Base-by-base conservation (phyloP, 768 basidiomycete species). In the Rhodotorula taiwanensis region DNA sequence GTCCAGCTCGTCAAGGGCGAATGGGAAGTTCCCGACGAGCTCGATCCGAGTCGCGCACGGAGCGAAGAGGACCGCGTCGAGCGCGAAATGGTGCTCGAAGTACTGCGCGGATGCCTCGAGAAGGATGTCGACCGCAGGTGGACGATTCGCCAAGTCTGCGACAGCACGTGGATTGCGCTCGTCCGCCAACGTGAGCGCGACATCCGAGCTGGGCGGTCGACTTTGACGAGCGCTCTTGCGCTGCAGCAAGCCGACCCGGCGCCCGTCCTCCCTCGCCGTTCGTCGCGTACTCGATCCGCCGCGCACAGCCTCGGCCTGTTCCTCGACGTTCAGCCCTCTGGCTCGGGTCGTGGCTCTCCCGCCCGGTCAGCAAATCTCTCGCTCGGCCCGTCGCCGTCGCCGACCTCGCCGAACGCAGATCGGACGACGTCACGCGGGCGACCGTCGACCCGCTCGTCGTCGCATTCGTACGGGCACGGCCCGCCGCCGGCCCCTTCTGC, bases 1-100 rank as follows among this genome's bases (percentile, higher is more conserved):
- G 86, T 90, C 82, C 93, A 93, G 76, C 94, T 99, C 62, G 73
- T 94, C 13, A 83, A 85, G 55, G 90, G 93, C 82, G 76, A 74
- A 72, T 80, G 73, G 75, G 76, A 76, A 42, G 45, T 75, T 14
- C 79, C 79, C 16, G 52, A n/a, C 23, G 52, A 52, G 16, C 52
- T 70, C 7, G 23, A 27, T 13, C 58, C 49, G 9, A 30, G 7
- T 43, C 11, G 27, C 7, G 53, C 23, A 20, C 21, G 41, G 11
- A 55, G 31, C 23, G 55, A 53, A 1, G 33, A 15, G 33, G 41
- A 27, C 31, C 21, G 41, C 27, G 45, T 56, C 20, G 20, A 57
- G 51, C 53, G 33, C 42, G 52, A 69, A 15, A 8, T 52, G 13
- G 58, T 59, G 7, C 27, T 64, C n/a, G 62, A 77, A 49, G 84